Conservation (phyloP, 306 rosid species). For the Fagus crenata region DNA sequence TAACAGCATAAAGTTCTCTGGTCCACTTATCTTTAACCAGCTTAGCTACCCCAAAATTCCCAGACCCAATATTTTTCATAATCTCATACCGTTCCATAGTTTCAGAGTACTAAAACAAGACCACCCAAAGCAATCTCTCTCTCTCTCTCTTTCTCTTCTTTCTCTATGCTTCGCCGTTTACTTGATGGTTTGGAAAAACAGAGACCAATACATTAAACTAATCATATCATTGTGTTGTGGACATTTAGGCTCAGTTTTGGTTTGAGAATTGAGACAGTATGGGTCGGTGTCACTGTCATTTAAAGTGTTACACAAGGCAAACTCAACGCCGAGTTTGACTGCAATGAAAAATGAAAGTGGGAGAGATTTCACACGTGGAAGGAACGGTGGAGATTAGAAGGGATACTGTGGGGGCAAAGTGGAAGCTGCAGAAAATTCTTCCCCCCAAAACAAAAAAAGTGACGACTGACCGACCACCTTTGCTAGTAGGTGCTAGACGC, state of each 20-base stretch:
- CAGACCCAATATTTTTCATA: conserved; percentile 73
- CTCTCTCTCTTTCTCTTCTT: neutral
- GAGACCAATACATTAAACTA: neutral
- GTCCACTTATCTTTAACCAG: conserved; percentile 55
- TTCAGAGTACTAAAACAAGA: neutral
- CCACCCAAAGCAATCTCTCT: conserved; percentile 11
- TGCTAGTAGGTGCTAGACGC: conserved; percentile 5
- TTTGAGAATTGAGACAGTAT: neutral
- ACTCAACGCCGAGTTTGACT: conserved; percentile 20
- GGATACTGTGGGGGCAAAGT: neutral
- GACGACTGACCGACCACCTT: neutral
- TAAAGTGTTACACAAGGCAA: conserved; percentile 32
- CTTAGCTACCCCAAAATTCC: conserved; percentile 82
- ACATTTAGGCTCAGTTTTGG: neutral
- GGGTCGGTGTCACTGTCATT: neutral
- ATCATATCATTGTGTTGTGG: neutral
- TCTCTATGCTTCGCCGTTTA: neutral
- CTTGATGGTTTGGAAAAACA: neutral
- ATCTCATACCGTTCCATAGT: conserved; percentile 80
- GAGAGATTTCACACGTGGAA: conserved; percentile 12
- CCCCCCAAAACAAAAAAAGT: neutral
- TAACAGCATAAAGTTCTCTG: conserved; percentile 60
- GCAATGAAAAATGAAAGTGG: neutral
- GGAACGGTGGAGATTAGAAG: neutral
- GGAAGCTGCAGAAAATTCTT: neutral